Evolutionary conservation across 352 stramenopile species (phyloP).

Genomic region (Phytophthora ohioensis): DNA sequence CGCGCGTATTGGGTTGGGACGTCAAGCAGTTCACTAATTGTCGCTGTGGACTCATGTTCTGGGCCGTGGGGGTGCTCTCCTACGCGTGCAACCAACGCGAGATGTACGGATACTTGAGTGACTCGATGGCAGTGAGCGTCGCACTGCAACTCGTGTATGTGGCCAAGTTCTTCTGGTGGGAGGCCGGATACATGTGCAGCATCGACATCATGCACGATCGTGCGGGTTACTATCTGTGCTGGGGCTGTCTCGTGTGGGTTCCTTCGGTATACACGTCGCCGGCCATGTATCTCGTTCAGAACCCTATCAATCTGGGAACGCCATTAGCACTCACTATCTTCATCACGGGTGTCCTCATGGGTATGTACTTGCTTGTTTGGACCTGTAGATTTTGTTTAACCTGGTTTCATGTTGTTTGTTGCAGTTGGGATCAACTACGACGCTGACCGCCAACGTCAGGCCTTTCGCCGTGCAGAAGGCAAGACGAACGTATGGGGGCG

Average conservation of each 20-base stretch:
- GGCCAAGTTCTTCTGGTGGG: slow-evolving; percentile 98
- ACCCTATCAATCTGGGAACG: slow-evolving; percentile 79
- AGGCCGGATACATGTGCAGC: slow-evolving; percentile 96
- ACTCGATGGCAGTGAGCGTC: slow-evolving; percentile 91
- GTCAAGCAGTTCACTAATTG: slow-evolving; percentile 99
- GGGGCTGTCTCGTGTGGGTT: slow-evolving; percentile 97
- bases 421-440: slow-evolving; percentile 95
- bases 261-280: slow-evolving; percentile 97
- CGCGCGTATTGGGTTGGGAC: slow-evolving; percentile 92
- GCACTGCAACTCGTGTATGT: slow-evolving; percentile 95
- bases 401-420: slow-evolving; percentile 3
- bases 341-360: slow-evolving; percentile 78
- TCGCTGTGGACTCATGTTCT: slow-evolving; percentile 97
- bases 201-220: slow-evolving; percentile 98
- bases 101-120: slow-evolving; percentile 77
- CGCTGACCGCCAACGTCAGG: slow-evolving; percentile 93
- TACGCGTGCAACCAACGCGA: slow-evolving; percentile 92
- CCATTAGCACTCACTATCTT: slow-evolving; percentile 62
- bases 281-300: slow-evolving; percentile 92
- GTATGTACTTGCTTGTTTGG: slow-evolving; percentile 42
- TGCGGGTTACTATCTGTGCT: slow-evolving; percentile 96
- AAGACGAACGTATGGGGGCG: slow-evolving; percentile 93
- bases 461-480: slow-evolving; percentile 90
- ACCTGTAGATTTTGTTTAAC: not conserved
- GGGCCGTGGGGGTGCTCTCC: slow-evolving; percentile 91